Conservation (phyloP, 768 basidiomycete species). For the Suillus alpinus region DNA sequence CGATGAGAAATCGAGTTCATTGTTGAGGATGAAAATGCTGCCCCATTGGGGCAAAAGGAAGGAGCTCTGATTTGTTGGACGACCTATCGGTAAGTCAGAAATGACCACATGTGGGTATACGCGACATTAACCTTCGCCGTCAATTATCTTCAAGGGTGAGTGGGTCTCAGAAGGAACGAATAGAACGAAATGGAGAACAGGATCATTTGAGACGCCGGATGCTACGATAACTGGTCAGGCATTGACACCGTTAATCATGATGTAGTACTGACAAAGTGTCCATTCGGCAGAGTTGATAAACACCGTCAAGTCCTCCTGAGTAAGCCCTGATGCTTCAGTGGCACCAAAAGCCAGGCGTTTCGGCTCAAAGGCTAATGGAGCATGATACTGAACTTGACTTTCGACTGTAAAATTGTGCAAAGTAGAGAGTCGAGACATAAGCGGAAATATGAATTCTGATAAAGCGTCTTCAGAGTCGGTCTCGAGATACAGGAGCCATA, state of each 20-base stretch:
- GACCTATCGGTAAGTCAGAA: conserved; percentile 36
- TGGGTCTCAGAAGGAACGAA: conserved; percentile 77
- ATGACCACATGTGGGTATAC: conserved; percentile 7
- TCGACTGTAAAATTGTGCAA: conserved; percentile 93
- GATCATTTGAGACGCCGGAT: conserved; percentile 89
- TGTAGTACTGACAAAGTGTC: conserved; percentile 69
- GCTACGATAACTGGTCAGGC: conserved; percentile 44
- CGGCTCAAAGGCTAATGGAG: conserved; percentile 83
- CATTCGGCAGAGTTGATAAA: conserved; percentile 97
- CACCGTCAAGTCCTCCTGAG: conserved; percentile 81
- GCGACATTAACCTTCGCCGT: conserved; percentile 43
- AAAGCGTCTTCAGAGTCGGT: conserved; percentile 12
- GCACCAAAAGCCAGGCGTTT: conserved; percentile 29
- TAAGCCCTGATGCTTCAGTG: conserved; percentile 51
- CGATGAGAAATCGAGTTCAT: conserved; percentile 28
- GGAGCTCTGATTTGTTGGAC: conserved; percentile 49
- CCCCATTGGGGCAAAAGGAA: conserved; percentile 97
- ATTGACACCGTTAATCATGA: not conserved
- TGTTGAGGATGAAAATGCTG: conserved; percentile 78
- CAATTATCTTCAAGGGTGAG: conserved; percentile 67
- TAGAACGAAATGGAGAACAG: conserved; percentile 88
- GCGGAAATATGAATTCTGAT: conserved; percentile 68
- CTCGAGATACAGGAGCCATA: conserved; percentile 14
- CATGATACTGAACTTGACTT: conserved; percentile 91
- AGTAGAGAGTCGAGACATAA: conserved; percentile 53